A percentile compares a stretch with the other conserved stretches of the same genome.
Conservation (phyloP, 768 basidiomycete genomes). For the Tephrocybe sp. region DNA sequence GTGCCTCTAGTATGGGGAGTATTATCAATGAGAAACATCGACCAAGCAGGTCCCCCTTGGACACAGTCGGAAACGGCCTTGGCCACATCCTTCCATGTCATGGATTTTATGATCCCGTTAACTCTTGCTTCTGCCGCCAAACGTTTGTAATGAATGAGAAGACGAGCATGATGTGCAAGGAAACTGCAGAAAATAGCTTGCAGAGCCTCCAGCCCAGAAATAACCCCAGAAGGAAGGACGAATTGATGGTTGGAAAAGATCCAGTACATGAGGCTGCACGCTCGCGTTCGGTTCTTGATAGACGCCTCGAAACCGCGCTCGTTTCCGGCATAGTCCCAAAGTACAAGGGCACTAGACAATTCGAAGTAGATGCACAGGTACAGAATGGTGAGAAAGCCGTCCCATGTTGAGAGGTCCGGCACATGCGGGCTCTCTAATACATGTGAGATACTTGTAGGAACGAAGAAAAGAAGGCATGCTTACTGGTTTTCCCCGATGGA, state of each 20-base stretch:
- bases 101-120: background rate
- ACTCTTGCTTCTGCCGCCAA: background rate
- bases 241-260: background rate
- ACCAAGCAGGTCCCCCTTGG: background rate
- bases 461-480: too few relatives aligned
- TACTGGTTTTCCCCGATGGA: too few relatives aligned
- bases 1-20: too few relatives aligned
- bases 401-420: background rate
- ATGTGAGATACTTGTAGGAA: too few relatives aligned
- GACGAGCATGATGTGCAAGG: background rate
- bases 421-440: background rate
- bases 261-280: background rate
- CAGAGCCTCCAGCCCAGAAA: background rate
- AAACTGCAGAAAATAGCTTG: background rate
- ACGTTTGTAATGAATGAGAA: background rate
- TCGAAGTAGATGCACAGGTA: slow-evolving; percentile 1
- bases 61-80: background rate
- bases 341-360: background rate
- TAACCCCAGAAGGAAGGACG: too few relatives aligned
- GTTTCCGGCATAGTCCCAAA: background rate
- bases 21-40: too few relatives aligned
- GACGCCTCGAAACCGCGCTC: background rate
- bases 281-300: background rate
- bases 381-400: background rate
- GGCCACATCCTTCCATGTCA: background rate